Evolutionary conservation across 106 monocot genomes (phyloP).

Genomic region (Dendrobium chrysotoxum): DNA sequence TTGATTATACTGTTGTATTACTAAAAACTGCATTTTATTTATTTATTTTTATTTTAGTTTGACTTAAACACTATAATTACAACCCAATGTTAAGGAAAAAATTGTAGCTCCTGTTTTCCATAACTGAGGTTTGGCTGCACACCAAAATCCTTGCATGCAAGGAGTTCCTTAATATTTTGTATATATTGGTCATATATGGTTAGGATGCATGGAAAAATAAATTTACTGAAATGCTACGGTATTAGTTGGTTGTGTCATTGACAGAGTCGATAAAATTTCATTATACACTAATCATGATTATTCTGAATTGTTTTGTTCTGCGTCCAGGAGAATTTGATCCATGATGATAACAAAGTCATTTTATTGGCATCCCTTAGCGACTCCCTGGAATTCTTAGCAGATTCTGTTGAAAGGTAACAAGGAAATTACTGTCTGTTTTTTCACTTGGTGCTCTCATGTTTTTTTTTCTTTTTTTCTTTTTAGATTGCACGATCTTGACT

Average conservation of each 20-base stretch:
- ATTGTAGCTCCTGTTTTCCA: not conserved
- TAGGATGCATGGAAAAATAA: not conserved
- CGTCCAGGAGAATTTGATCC: slow-evolving; percentile 91
- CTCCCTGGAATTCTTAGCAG: slow-evolving; percentile 92
- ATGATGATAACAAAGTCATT: slow-evolving; percentile 85
- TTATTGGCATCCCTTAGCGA: slow-evolving; percentile 95
- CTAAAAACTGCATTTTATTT: not conserved
- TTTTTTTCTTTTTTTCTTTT: not conserved
- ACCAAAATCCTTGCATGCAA: not conserved
- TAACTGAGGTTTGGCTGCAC: not conserved
- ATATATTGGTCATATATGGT: not conserved
- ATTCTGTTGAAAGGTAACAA: slow-evolving; percentile 90
- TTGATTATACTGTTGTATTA: not conserved
- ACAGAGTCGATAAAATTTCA: not conserved
- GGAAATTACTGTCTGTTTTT: not conserved
- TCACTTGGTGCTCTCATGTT: not conserved
- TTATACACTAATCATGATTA: not conserved
- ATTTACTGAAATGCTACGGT: not conserved
- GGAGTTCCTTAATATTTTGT: not conserved
- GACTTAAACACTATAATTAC: not conserved
- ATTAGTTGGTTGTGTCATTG: not conserved
- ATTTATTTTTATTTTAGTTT: not conserved
- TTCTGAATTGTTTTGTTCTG: not conserved
- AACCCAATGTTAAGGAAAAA: not conserved
- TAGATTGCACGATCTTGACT: not conserved